Evolutionary conservation across 2,329 filamentous ascomycete species (phyloP).

Genomic region (Colletotrichum melonis): DNA sequence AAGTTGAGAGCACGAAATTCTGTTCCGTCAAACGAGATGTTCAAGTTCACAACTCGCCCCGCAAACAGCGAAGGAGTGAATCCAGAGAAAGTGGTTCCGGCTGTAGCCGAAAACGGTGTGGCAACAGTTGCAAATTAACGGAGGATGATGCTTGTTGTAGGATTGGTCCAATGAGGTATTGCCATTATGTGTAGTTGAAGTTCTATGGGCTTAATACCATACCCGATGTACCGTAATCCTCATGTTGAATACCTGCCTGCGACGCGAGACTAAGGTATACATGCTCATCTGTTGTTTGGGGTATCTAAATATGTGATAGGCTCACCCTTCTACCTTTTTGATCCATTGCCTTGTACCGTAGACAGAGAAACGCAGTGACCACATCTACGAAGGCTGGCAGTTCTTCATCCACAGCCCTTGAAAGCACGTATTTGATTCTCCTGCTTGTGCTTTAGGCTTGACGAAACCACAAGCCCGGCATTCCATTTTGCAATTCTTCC

Average conservation of each 20-base stretch:
- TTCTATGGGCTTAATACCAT: not conserved
- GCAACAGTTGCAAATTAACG: not conserved
- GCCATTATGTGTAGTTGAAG: not conserved
- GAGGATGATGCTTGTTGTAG: not conserved
- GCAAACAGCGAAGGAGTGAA: not conserved
- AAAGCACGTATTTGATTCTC: not conserved
- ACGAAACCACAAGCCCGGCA: not conserved
- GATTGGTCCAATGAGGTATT: not conserved
- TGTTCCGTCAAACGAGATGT: conserved; percentile 46
- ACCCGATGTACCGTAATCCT: not conserved
- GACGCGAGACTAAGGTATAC: too few relatives aligned
- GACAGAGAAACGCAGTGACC: not conserved
- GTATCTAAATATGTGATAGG: too few relatives aligned
- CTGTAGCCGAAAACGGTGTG: not conserved
- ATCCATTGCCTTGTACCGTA: not conserved
- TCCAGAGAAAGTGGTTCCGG: not conserved
- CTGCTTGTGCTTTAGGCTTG: too few relatives aligned
- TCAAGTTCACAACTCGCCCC: conserved; percentile 35
- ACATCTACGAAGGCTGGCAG: not conserved
- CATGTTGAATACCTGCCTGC: not conserved
- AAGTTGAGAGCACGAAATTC: conserved; percentile 45
- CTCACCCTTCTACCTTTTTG: not conserved
- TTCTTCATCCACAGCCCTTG: not conserved
- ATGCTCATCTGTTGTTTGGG: too few relatives aligned
- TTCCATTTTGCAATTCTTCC: not conserved